A percentile compares a stretch with the other conserved stretches of the same genome.
These are phyloP conservation scores for Candida saitoana DNA, from an alignment of 805 yeast genomes.

Conservation along the genomic window DNA sequence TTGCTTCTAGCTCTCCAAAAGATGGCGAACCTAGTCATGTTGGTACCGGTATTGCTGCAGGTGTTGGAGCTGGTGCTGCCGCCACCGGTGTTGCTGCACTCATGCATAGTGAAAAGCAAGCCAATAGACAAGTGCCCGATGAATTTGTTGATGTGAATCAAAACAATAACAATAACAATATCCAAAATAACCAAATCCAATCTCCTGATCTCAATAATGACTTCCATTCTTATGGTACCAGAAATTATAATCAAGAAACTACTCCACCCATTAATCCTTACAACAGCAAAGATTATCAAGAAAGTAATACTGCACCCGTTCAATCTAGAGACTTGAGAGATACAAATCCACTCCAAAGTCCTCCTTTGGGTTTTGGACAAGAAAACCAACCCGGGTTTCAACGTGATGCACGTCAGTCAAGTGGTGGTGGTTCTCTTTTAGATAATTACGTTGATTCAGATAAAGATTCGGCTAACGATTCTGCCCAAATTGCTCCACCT, in stretches of 20 bases:
- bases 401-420: background rate
- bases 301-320: background rate
- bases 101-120: conserved; percentile 2
- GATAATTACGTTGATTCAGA: background rate
- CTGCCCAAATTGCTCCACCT: conserved; percentile 1
- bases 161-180: background rate
- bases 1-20: background rate
- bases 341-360: background rate
- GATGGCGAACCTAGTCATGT: background rate
- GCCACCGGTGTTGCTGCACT: conserved; percentile 1
- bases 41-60: conserved; percentile 3
- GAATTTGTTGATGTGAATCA: conserved; percentile 1
- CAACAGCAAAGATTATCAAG: background rate
- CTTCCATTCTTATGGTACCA: background rate
- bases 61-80: conserved; percentile 4
- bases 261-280: background rate
- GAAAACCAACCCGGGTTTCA: conserved; percentile 1
- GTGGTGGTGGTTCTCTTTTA: background rate
- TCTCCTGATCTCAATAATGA: background rate
- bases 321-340: background rate
- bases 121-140: background rate
- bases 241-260: background rate
- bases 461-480: background rate
- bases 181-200: conserved; percentile 1
- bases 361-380: background rate